Evolutionary conservation across 805 yeast genomes (phyloP), one percentile per base, ranked within the genome.

Genomic region (Hanseniaspora guilliermondii): DNA sequence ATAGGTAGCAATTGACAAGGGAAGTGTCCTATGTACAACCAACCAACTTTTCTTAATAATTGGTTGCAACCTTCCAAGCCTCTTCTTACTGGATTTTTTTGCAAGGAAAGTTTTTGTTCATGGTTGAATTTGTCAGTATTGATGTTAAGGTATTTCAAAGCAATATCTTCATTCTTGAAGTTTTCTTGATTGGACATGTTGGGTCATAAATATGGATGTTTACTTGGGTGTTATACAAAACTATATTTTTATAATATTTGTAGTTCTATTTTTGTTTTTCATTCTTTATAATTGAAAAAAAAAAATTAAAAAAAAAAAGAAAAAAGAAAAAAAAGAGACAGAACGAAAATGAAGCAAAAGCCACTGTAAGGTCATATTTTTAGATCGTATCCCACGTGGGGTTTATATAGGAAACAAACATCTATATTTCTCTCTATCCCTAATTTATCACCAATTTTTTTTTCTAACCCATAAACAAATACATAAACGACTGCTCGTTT

Each of bases 21-120:
- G n/a, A 54, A 49, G 40, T 54, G 56, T 3, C 53, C 49, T 21
- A 49, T 27, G 27, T 54, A 54, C 19, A 54, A 24, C 56, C 56
- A 54, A 24, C 53, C 49, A 3, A 30, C 21, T 32, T 45, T 52
- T 52, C 55, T 52, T 14, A 52, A 44, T 7, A 32, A 19, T 14
- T 52, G 39, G 8, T 42, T 21, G 40, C 24, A 21, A 25, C 37
- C 53, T 22, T 41, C 44, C 6, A 16, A 36, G 21, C 37, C 17
- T 42, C 35, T 47, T 53, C 27, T 41, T 24, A 42, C 48, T 12
- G 37, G 21, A n/a, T 48, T 42, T 19, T 24, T 32, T 6, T 47
- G 22, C 19, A 30, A 17, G 6, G 40, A 17, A 2, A 36, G 9
- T 12, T 53, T 22, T 14, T 53, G 17, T 4, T 30, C 19, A 25